Evolutionary conservation across 1,139 yeast species (phyloP).

Genomic region (Blastobotrys ciferrii): DNA sequence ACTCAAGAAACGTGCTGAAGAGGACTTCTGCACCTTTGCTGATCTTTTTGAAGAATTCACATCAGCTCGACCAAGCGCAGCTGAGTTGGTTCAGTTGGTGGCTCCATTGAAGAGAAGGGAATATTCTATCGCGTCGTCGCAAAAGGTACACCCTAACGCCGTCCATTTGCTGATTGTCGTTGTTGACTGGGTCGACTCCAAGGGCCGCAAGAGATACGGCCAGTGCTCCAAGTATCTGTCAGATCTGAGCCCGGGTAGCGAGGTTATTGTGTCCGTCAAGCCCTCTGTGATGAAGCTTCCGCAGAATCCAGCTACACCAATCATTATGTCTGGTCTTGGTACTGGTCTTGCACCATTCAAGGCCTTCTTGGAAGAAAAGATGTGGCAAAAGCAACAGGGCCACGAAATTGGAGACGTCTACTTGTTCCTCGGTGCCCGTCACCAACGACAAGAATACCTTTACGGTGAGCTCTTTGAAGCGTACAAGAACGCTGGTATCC

Average conservation of each 20-base stretch:
- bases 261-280: slow-evolving; percentile 89
- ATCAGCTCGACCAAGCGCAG: slow-evolving; percentile 78
- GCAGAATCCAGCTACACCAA: slow-evolving; percentile 80
- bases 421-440: slow-evolving; percentile 92
- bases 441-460: slow-evolving; percentile 89
- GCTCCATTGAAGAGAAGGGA: slow-evolving; percentile 95
- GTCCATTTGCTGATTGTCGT: slow-evolving; percentile 91
- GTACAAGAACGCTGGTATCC: slow-evolving; percentile 82
- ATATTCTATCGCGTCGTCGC: slow-evolving; percentile 98
- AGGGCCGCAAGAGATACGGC: slow-evolving; percentile 85
- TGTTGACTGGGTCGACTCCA: slow-evolving; percentile 90
- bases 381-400: slow-evolving; percentile 91
- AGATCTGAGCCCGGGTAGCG: slow-evolving; percentile 75
- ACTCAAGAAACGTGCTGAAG: slow-evolving; percentile 82
- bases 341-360: slow-evolving; percentile 98
- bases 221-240: slow-evolving; percentile 91
- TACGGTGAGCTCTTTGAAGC: slow-evolving; percentile 99
- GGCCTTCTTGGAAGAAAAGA: slow-evolving; percentile 93
- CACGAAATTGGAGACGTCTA: slow-evolving; percentile 84
- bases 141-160: slow-evolving; percentile 84
- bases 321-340: slow-evolving; percentile 96
- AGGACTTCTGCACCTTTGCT: slow-evolving; percentile 73
- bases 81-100: slow-evolving; percentile 67
- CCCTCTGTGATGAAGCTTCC: slow-evolving; percentile 98
- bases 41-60: slow-evolving; percentile 79